Evolutionary conservation across 345 rosid species (phyloP).

Genomic region (Turnera subulata): DNA sequence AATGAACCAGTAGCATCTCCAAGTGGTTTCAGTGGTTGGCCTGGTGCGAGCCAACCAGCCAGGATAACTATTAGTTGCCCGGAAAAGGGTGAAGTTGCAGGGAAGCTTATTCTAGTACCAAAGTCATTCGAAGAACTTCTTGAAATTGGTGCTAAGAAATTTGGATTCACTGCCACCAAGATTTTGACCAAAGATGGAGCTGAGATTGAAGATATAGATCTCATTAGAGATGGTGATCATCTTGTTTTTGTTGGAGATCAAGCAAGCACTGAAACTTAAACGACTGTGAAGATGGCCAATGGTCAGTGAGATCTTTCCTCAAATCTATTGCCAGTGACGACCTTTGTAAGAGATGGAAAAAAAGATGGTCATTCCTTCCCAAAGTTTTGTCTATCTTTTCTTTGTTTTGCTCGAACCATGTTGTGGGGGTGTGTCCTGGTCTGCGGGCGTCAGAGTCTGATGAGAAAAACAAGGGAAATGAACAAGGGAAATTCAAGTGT

Average conservation of each 20-base stretch:
- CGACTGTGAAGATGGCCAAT: not conserved
- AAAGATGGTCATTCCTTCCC: too few species aligned
- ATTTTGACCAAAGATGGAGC: slow-evolving; percentile 59
- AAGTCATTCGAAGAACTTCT: slow-evolving; percentile 55
- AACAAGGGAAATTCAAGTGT: too few species aligned
- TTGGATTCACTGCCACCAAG: slow-evolving; percentile 42
- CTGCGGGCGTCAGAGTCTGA: too few species aligned
- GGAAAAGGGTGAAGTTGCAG: slow-evolving; percentile 34
- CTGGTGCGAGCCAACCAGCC: slow-evolving; percentile 18
- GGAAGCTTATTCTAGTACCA: slow-evolving; percentile 59
- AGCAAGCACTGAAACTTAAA: not conserved
- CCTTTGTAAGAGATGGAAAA: too few species aligned
- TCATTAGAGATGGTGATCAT: slow-evolving; percentile 78
- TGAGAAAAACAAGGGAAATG: too few species aligned
- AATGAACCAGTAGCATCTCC: slow-evolving; percentile 16
- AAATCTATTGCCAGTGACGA: too few species aligned
- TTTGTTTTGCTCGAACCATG: too few species aligned
- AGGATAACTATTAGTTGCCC: slow-evolving; percentile 63
- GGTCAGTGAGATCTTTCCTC: not conserved
- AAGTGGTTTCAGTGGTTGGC: slow-evolving; percentile 7
- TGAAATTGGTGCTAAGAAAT: slow-evolving; percentile 42
- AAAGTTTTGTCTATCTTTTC: too few species aligned
- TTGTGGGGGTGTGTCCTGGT: too few species aligned
- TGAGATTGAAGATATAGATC: slow-evolving; percentile 64
- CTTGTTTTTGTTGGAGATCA: slow-evolving; percentile 46